Percentiles rank a stretch among this genome's conserved stretches.
Conservation (phyloP, 2,329 filamentous ascomycete genomes). For the Pseudocercospora ulei region DNA sequence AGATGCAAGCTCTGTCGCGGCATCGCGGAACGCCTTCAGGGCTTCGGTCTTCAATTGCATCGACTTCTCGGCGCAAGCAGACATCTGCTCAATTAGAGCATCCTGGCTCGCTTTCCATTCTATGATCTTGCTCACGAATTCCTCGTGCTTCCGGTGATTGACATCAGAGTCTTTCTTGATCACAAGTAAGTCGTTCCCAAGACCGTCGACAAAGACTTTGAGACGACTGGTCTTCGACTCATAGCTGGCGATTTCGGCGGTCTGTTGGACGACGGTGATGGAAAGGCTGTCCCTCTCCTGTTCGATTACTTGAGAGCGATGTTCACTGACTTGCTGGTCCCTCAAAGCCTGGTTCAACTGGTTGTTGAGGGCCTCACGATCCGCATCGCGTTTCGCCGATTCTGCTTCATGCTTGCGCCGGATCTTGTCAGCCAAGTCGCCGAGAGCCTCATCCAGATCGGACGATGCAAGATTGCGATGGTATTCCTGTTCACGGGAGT, state of each 20-base stretch:
- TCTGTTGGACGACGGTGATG: constrained; percentile 14
- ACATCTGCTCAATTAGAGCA: constrained; percentile 16
- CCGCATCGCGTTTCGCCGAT: constrained; percentile 5
- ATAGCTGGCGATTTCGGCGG: constrained; percentile 12
- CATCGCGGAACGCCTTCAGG: constrained; percentile 17
- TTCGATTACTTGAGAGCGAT: constrained; percentile 7
- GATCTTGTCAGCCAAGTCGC: background rate
- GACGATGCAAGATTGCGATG: background rate
- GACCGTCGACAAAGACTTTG: constrained; percentile 24
- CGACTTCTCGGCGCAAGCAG: constrained; percentile 15
- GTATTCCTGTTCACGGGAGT: too few relatives aligned
- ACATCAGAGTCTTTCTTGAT: constrained; percentile 18
- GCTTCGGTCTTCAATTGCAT: constrained; percentile 18
- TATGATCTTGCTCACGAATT: constrained; percentile 13
- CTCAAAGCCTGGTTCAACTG: constrained; percentile 5
- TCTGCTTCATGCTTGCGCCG: constrained; percentile 1
- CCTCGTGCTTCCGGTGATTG: constrained; percentile 11
- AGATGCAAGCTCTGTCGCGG: constrained; percentile 17
- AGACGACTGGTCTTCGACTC: constrained; percentile 17
- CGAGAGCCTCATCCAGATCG: constrained; percentile 4
- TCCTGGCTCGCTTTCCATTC: constrained; percentile 12
- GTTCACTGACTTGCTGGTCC: constrained; percentile 5
- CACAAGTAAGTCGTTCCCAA: constrained; percentile 22
- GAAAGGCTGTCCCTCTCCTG: constrained; percentile 15
- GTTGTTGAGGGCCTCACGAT: constrained; percentile 2